phyloP scores from a whole-genome alignment of 169 alveolate species.

The Toxoplasma gondii region DNA sequence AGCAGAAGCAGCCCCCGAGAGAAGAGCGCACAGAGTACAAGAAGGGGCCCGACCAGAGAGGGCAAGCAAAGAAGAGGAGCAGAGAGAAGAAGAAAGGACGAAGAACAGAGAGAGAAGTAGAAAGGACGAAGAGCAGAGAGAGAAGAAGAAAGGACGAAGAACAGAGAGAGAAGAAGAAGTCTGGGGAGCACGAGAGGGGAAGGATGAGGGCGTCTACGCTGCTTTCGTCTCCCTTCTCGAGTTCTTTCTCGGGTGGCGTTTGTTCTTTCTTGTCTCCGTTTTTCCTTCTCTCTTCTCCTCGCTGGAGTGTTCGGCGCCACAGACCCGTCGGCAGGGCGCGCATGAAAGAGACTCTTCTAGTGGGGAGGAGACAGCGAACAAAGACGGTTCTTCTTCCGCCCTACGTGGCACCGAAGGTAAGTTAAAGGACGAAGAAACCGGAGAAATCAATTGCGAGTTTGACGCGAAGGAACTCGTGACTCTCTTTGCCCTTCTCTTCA shows the following conservation, averaged over 20 bases:
- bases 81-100: background rate
- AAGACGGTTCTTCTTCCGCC: background rate
- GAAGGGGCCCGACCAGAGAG: no score
- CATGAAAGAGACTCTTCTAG: conserved; percentile 5
- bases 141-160: no score
- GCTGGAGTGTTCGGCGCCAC: background rate
- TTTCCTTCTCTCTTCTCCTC: background rate
- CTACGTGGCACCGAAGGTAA: background rate
- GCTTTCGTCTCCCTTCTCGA: background rate
- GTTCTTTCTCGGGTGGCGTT: background rate
- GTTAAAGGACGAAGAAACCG: background rate
- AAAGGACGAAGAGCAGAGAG: no score
- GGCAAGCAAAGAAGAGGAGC: no score
- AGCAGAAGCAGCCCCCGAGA: no score
- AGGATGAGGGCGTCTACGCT: background rate
- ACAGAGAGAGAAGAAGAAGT: background rate
- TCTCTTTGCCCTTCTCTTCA: no score
- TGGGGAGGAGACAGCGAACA: background rate
- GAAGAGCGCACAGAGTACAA: no score
- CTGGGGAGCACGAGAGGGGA: background rate
- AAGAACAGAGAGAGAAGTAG: no score
- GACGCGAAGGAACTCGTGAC: no score
- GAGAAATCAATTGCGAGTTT: background rate
- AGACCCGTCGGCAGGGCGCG: background rate
- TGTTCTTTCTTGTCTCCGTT: background rate